Percentiles rank a stretch among this genome's conserved stretches.
phyloP scores from a whole-genome alignment of 192 early-diverging fungal genomes.

The Backusella sp. region DNA sequence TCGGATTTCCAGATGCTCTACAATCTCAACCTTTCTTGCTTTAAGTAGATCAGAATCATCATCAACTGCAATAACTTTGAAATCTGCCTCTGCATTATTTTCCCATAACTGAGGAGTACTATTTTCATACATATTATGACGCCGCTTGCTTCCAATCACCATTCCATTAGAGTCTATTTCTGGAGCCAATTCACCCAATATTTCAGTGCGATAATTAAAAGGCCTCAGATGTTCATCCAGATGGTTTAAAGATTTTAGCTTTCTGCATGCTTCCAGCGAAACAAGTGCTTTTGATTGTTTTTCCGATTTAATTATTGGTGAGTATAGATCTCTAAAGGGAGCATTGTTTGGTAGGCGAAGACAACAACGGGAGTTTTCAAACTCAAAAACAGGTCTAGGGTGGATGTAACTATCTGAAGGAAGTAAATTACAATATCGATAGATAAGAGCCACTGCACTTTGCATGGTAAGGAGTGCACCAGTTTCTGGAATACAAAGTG shows the following conservation, averaged over 20 bases:
- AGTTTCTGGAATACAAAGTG: constrained; percentile 60
- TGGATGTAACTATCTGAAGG: constrained; percentile 58
- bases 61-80: background rate
- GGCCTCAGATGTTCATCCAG: constrained; percentile 77
- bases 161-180: constrained; percentile 21
- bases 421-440: constrained; percentile 71
- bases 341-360: constrained; percentile 64
- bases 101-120: constrained; percentile 42
- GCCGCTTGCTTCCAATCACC: constrained; percentile 29
- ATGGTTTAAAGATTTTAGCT: constrained; percentile 61
- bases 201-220: constrained; percentile 25
- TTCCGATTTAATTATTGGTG: constrained; percentile 53
- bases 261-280: constrained; percentile 67
- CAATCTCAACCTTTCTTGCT: background rate
- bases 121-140: constrained; percentile 24
- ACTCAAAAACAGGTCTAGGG: constrained; percentile 53
- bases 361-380: constrained; percentile 31
- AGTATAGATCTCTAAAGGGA: constrained; percentile 46
- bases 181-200: constrained; percentile 17
- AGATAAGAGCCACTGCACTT: constrained; percentile 59
- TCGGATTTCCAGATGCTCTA: background rate
- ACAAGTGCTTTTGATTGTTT: constrained; percentile 63
- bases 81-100: background rate
- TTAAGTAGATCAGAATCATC: background rate
- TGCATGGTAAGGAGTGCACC: constrained; percentile 70